These are phyloP conservation scores for Pistacia vera DNA, from an alignment of 345 rosid genomes.

Conservation along the genomic window DNA sequence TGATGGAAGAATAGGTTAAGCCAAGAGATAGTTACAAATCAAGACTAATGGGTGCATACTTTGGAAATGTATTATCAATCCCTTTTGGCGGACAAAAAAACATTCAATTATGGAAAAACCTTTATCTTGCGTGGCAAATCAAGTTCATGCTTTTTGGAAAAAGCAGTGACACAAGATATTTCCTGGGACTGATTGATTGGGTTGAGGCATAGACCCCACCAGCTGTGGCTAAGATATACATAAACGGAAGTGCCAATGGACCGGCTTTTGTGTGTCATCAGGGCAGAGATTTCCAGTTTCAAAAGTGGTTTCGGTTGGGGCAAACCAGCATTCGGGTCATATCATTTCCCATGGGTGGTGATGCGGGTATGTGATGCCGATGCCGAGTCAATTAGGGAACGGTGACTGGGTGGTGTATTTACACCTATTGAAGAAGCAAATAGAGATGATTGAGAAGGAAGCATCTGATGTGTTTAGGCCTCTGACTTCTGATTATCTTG, in stretches of 20 bases:
- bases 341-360: slow-evolving; percentile 61
- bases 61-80: slow-evolving; percentile 73
- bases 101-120: slow-evolving; percentile 44
- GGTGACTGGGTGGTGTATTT: slow-evolving; percentile 72
- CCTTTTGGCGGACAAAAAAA: slow-evolving; percentile 50
- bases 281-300: slow-evolving; percentile 60
- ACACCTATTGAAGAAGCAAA: slow-evolving; percentile 35
- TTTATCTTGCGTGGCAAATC: slow-evolving; percentile 52
- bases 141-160: slow-evolving; percentile 53
- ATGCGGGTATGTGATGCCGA: slow-evolving; percentile 71
- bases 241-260: slow-evolving; percentile 37
- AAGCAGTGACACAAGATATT: slow-evolving; percentile 52
- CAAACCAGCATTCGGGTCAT: slow-evolving; percentile 51
- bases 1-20: slow-evolving; percentile 63
- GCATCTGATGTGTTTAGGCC: too few species aligned
- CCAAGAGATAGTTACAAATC: neutral
- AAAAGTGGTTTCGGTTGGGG: slow-evolving; percentile 59
- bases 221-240: slow-evolving; percentile 55
- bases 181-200: slow-evolving; percentile 79
- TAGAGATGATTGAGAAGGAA: too few species aligned
- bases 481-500: too few species aligned
- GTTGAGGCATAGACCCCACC: slow-evolving; percentile 70
- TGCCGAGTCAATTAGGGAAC: slow-evolving; percentile 49
- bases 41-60: slow-evolving; percentile 34
- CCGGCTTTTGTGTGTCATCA: slow-evolving; percentile 79